Conservation (phyloP, 192 early-diverging fungal genomes). For the Chytriomyces sp. region DNA sequence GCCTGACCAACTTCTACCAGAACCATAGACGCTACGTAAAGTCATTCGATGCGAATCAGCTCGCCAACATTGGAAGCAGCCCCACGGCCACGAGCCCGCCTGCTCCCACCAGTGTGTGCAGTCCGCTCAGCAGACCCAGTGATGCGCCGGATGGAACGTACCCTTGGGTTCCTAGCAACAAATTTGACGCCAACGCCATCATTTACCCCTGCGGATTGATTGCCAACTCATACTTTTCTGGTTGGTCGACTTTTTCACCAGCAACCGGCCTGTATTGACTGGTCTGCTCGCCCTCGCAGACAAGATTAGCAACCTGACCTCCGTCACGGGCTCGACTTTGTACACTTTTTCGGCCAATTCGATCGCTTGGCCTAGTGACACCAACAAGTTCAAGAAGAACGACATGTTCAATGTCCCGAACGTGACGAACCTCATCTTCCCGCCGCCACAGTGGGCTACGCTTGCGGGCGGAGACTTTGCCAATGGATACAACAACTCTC, state of each 20-base stretch:
- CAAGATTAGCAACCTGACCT: conserved; percentile 46
- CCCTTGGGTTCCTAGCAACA: conserved; percentile 3
- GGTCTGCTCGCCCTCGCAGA: not conserved
- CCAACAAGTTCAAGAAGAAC: conserved; percentile 52
- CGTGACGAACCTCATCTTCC: conserved; percentile 53
- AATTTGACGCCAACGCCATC: conserved; percentile 32
- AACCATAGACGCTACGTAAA: conserved; percentile 98
- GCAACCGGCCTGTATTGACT: not conserved
- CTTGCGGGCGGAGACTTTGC: conserved; percentile 60
- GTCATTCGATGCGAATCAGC: conserved; percentile 80
- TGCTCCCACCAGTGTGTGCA: conserved; percentile 8
- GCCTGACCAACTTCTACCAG: conserved; percentile 98
- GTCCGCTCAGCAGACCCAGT: conserved; percentile 15
- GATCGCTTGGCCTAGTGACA: conserved; percentile 90
- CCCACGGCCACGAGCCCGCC: not conserved
- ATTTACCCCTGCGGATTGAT: conserved; percentile 98
- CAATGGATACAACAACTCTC: conserved; percentile 53
- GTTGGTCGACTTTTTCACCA: conserved; percentile 43
- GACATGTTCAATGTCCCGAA: conserved; percentile 33
- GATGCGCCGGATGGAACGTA: conserved; percentile 20
- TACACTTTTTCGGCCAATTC: conserved; percentile 63
- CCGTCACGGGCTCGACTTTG: not conserved
- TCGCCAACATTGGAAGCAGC: conserved; percentile 37
- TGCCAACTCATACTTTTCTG: conserved; percentile 97
- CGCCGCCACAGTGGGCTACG: conserved; percentile 86